Conservation (phyloP, 208 protist genomes). For the Novymonas esmeraldas region DNA sequence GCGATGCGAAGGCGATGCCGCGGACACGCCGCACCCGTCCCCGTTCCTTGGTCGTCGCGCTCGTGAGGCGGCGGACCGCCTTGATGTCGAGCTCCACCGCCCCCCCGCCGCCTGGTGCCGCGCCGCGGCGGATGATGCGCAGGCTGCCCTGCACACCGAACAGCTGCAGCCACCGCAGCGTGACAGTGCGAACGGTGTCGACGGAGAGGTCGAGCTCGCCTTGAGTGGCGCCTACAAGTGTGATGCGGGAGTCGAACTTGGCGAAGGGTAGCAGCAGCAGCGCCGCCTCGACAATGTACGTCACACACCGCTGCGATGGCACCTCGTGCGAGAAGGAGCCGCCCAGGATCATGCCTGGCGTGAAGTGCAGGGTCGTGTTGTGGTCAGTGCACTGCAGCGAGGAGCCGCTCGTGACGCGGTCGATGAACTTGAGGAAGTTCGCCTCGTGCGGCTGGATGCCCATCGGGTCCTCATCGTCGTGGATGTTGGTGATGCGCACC, state of each 20-base stretch:
- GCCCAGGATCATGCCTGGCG: constrained; percentile 92
- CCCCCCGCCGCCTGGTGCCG: constrained; percentile 82
- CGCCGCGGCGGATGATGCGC: constrained; percentile 86
- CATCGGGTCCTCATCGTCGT: constrained; percentile 68
- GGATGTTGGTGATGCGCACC: constrained; percentile 69
- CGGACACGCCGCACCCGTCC: constrained; percentile 91
- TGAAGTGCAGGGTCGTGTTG: constrained; percentile 82
- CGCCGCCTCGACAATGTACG: constrained; percentile 87
- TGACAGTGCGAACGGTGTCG: constrained; percentile 92
- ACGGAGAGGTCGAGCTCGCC: constrained; percentile 84
- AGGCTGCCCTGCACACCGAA: constrained; percentile 86
- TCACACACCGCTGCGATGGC: constrained; percentile 73
- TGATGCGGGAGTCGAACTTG: constrained; percentile 89
- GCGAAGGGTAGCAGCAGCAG: constrained; percentile 90
- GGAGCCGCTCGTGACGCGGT: constrained; percentile 89
- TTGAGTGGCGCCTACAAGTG: constrained; percentile 87
- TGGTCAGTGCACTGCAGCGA: constrained; percentile 70
- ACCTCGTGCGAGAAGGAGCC: constrained; percentile 91
- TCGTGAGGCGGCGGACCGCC: constrained; percentile 73
- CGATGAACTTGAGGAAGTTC: constrained; percentile 94
- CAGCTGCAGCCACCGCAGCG: constrained; percentile 82
- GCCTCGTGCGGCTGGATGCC: constrained; percentile 82
- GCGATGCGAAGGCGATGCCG: constrained; percentile 92
- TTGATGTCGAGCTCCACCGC: constrained; percentile 83
- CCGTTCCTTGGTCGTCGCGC: constrained; percentile 64